These are phyloP conservation scores for Cercospora berteroae DNA, from an alignment of 2,329 filamentous ascomycete species.

Conservation along the genomic window DNA sequence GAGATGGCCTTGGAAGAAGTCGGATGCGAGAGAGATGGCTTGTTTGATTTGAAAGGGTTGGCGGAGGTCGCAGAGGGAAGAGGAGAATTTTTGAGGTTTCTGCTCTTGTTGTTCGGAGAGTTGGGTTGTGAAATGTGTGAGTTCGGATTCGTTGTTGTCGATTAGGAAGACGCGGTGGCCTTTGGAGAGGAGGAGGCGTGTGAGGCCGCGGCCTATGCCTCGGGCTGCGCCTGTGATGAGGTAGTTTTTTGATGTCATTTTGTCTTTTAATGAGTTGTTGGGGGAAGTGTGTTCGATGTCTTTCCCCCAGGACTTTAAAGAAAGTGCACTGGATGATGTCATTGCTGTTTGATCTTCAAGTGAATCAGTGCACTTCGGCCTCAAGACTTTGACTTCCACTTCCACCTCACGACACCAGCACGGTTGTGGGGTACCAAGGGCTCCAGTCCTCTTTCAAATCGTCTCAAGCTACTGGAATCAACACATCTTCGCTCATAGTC, in stretches of 20 bases:
- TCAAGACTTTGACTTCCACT: background rate
- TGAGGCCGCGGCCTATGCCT: conserved; percentile 42
- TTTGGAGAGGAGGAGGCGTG: conserved; percentile 39
- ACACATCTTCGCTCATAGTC: too few relatives aligned
- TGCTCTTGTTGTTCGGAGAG: conserved; percentile 26
- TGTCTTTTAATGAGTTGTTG: background rate
- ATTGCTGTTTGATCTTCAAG: background rate
- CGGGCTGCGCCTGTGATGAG: conserved; percentile 42
- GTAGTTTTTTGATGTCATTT: conserved; percentile 40
- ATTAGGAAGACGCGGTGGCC: conserved; percentile 45
- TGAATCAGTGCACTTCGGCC: background rate
- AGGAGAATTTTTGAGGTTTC: conserved; percentile 22
- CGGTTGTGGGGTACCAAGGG: background rate
- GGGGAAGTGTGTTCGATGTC: background rate
- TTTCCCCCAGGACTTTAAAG: background rate
- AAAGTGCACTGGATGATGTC: background rate
- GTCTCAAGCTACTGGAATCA: too few relatives aligned
- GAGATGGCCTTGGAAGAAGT: conserved; percentile 40
- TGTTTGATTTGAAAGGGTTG: conserved; percentile 34
- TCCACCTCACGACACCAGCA: background rate
- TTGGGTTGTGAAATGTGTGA: conserved; percentile 38
- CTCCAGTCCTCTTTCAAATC: too few relatives aligned
- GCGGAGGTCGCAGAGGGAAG: conserved; percentile 28
- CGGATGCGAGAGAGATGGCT: conserved; percentile 34
- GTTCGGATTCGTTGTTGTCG: conserved; percentile 42